Conservation (phyloP, 192 early-diverging fungal genomes). For the Dispira simplex region DNA sequence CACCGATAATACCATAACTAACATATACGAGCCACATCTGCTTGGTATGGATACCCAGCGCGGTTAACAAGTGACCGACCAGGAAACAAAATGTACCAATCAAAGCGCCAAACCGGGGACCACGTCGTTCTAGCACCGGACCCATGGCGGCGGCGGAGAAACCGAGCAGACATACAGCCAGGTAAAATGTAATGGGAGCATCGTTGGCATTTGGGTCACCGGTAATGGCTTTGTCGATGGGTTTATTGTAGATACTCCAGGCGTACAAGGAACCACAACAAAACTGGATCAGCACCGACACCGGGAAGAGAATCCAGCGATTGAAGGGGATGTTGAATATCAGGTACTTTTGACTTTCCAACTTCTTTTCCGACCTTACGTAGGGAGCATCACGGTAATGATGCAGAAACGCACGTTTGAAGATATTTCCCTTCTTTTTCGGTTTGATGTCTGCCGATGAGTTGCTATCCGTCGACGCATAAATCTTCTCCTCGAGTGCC, state of each 20-base stretch:
- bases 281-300: conserved; percentile 40
- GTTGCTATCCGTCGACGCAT: too few relatives aligned
- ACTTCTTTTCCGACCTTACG: conserved; percentile 13
- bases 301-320: conserved; percentile 40
- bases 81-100: conserved; percentile 32
- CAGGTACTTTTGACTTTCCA: conserved; percentile 18
- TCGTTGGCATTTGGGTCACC: conserved; percentile 18
- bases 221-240: conserved; percentile 31
- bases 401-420: not conserved
- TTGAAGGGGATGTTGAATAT: conserved; percentile 27
- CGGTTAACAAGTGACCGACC: conserved; percentile 35
- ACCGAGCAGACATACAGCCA: conserved; percentile 40
- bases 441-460: too few relatives aligned
- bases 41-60: conserved; percentile 31
- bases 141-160: conserved; percentile 35
- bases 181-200: conserved; percentile 44
- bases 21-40: conserved; percentile 43
- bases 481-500: too few relatives aligned
- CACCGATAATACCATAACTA: conserved; percentile 46
- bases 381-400: conserved; percentile 21
- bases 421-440: not conserved
- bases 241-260: conserved; percentile 44
- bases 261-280: conserved; percentile 48
- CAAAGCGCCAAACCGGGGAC: conserved; percentile 30
- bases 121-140: conserved; percentile 41